A percentile compares a stretch with the other conserved stretches of the same genome.
These are phyloP conservation scores for Pueraria montana DNA, from an alignment of 306 rosid genomes.

Conservation along the genomic window DNA sequence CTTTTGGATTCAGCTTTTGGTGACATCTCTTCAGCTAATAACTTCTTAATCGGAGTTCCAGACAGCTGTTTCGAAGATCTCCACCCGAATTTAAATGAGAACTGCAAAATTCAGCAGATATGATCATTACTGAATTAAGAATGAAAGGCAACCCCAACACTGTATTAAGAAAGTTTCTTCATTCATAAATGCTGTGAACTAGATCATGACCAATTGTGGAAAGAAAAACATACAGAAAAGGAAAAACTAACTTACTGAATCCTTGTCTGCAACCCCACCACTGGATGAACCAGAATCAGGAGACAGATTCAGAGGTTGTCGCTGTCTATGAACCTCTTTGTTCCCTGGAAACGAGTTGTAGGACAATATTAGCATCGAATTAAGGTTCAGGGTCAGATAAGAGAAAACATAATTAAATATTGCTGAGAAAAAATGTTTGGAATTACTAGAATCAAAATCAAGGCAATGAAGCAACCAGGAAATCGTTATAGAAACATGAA, in stretches of 20 bases:
- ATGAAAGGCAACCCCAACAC: neutral
- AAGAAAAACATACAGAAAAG: constrained; percentile 2
- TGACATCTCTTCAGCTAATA: constrained; percentile 82
- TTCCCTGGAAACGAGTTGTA: constrained; percentile 56
- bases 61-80: constrained; percentile 63
- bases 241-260: constrained; percentile 68
- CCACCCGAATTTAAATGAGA: constrained; percentile 66
- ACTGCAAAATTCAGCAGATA: constrained; percentile 62
- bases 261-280: constrained; percentile 62
- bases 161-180: constrained; percentile 11
- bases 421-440: neutral
- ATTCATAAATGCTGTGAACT: neutral
- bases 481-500: constrained; percentile 3
- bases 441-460: constrained; percentile 51
- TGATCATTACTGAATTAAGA: constrained; percentile 22
- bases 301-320: constrained; percentile 52
- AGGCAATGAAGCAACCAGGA: constrained; percentile 28
- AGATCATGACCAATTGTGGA: neutral
- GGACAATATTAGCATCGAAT: constrained; percentile 47
- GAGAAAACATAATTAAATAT: constrained; percentile 22
- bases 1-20: constrained; percentile 68
- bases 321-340: constrained; percentile 58
- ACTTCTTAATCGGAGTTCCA: constrained; percentile 82
- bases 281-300: constrained; percentile 69
- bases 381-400: constrained; percentile 40